Conservation (phyloP, 352 stramenopile genomes). For the Phytophthora palmivora region DNA sequence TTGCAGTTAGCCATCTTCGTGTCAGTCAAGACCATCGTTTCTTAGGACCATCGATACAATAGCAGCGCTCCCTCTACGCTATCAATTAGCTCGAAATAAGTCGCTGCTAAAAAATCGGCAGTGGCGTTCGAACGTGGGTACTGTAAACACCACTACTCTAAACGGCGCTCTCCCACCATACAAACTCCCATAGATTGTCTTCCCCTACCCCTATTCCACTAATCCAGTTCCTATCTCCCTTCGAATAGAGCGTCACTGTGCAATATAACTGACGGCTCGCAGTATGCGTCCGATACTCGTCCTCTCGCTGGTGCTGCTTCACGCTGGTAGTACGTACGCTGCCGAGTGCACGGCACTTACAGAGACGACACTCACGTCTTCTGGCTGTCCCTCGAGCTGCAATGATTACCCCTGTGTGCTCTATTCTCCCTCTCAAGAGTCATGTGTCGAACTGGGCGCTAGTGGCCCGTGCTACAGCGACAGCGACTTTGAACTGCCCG, state of each 20-base stretch:
- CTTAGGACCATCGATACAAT: background rate
- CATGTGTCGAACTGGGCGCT: conserved; percentile 36
- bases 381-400: conserved; percentile 50
- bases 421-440: conserved; percentile 51
- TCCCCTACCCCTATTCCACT: conserved; percentile 26
- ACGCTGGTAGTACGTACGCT: conserved; percentile 2
- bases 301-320: conserved; percentile 17
- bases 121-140: conserved; percentile 1
- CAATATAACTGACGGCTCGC: conserved; percentile 4
- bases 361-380: conserved; percentile 60
- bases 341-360: conserved; percentile 49
- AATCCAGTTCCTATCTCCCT: conserved; percentile 23
- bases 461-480: conserved; percentile 47
- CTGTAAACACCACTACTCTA: no score
- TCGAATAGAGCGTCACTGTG: conserved; percentile 13
- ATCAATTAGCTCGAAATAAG: background rate
- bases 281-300: background rate
- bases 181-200: background rate
- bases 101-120: background rate
- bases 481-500: conserved; percentile 33
- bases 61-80: background rate
- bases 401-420: conserved; percentile 48
- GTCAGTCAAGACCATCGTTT: background rate
- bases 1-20: conserved; percentile 6
- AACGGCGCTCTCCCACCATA: conserved; percentile 18